Conservation (phyloP, 2,329 filamentous ascomycete genomes). For the Pyricularia sp. region DNA sequence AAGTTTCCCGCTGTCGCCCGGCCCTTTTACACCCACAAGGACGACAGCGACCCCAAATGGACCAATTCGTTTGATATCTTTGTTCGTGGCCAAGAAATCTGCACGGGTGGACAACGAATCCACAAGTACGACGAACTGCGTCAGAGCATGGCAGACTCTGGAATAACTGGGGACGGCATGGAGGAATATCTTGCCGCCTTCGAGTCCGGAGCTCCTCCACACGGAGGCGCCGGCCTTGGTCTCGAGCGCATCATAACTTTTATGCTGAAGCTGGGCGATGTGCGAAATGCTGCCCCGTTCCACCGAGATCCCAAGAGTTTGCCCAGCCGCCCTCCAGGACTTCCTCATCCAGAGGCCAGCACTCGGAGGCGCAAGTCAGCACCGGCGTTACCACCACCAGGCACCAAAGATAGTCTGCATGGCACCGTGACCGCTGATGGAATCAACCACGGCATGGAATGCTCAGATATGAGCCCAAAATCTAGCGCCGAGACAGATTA, state of each 20-base stretch:
- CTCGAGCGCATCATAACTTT: slow-evolving; percentile 82
- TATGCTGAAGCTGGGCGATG: slow-evolving; percentile 75
- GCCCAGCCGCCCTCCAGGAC: slow-evolving; percentile 48
- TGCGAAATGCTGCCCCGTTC: slow-evolving; percentile 77
- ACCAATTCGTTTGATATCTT: slow-evolving; percentile 97
- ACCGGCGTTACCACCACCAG: background rate
- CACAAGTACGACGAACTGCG: slow-evolving; percentile 65
- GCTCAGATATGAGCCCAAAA: background rate
- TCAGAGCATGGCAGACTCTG: slow-evolving; percentile 61
- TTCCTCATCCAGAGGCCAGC: slow-evolving; percentile 81
- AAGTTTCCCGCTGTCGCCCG: slow-evolving; percentile 77
- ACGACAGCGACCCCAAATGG: slow-evolving; percentile 54
- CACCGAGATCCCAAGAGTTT: slow-evolving; percentile 80
- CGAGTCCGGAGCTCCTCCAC: slow-evolving; percentile 75
- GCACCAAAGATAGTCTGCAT: background rate
- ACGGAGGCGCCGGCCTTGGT: slow-evolving; percentile 81
- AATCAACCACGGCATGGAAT: background rate
- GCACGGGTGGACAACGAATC: slow-evolving; percentile 86
- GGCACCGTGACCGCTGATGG: background rate
- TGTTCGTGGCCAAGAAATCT: slow-evolving; percentile 82
- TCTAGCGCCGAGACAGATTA: slow-evolving; percentile 29
- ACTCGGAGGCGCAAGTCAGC: slow-evolving; percentile 31
- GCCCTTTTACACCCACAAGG: slow-evolving; percentile 85
- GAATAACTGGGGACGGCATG: slow-evolving; percentile 71
- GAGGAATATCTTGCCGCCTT: slow-evolving; percentile 84